Conservation (phyloP, 2,329 filamentous ascomycete genomes). For the Nigrospora oryzae region DNA sequence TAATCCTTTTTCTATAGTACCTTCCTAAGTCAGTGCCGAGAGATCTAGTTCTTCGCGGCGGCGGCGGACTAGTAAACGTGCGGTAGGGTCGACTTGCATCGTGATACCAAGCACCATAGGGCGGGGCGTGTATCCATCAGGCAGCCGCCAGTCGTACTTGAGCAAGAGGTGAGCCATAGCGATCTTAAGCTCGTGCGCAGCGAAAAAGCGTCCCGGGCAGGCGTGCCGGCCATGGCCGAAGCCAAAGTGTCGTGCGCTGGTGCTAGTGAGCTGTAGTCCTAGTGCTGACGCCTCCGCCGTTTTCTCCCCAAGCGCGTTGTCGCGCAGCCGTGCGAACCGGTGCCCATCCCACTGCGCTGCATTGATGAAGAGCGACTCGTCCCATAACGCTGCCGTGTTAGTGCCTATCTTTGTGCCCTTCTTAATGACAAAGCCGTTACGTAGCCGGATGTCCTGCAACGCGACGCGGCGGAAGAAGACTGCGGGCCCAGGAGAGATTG, state of each 20-base stretch:
- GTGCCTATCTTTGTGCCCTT: constrained; percentile 12
- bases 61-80: constrained; percentile 8
- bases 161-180: constrained; percentile 31
- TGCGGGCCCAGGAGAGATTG: not conserved
- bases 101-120: constrained; percentile 2
- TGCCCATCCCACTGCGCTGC: constrained; percentile 13
- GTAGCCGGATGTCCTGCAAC: constrained; percentile 6
- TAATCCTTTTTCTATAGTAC: too few relatives aligned
- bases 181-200: constrained; percentile 34
- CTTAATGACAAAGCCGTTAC: constrained; percentile 12
- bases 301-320: constrained; percentile 9
- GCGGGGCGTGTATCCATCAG: constrained; percentile 1
- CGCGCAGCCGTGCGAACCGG: constrained; percentile 13
- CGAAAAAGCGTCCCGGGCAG: constrained; percentile 35
- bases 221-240: constrained; percentile 29
- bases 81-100: constrained; percentile 5
- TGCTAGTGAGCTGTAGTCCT: constrained; percentile 17
- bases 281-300: not conserved
- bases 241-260: constrained; percentile 16
- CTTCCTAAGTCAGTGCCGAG: not conserved
- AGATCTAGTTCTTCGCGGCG: constrained; percentile 12
- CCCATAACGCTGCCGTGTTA: constrained; percentile 12
- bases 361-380: constrained; percentile 12
- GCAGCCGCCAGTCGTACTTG: constrained; percentile 25
- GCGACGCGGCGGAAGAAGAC: constrained; percentile 5